Conservation (phyloP, 805 yeast genomes). For the Candida sphagnicola region DNA sequence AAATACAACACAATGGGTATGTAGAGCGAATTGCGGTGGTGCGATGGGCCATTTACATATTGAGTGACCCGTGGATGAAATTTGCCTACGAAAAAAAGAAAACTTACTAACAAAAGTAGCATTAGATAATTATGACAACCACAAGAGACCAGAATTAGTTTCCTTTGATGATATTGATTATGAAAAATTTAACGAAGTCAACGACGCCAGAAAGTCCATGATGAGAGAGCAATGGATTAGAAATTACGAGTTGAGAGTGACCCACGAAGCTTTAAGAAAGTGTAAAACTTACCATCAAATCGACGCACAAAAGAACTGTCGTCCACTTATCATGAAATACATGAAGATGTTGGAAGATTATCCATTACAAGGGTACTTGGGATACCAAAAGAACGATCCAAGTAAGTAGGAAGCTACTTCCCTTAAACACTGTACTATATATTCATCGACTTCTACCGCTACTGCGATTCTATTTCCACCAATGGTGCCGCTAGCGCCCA, state of each 20-base stretch:
- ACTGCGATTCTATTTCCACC: too few relatives aligned
- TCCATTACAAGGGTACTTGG: slow-evolving; percentile 68
- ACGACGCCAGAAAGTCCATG: slow-evolving; percentile 72
- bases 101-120: background rate
- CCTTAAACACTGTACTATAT: too few relatives aligned
- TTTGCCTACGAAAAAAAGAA: too few relatives aligned
- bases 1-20: slow-evolving; percentile 1
- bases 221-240: slow-evolving; percentile 78
- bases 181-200: slow-evolving; percentile 56
- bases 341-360: slow-evolving; percentile 71
- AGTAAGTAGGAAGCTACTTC: background rate
- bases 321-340: slow-evolving; percentile 72
- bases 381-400: slow-evolving; percentile 89
- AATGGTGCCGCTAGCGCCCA: too few relatives aligned
- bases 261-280: slow-evolving; percentile 71
- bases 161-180: slow-evolving; percentile 84
- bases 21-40: background rate
- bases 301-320: slow-evolving; percentile 66
- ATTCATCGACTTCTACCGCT: too few relatives aligned
- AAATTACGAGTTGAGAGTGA: slow-evolving; percentile 59
- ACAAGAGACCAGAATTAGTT: slow-evolving; percentile 62
- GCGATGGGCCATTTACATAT: too few relatives aligned
- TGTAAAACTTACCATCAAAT: slow-evolving; percentile 61
- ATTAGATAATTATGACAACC: slow-evolving; percentile 32
- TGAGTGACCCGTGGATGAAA: too few relatives aligned